Evolutionary conservation across 1,139 yeast species (phyloP), one percentile per base, ranked within the genome.

Genomic region (Trichomonascaceae sp.): DNA sequence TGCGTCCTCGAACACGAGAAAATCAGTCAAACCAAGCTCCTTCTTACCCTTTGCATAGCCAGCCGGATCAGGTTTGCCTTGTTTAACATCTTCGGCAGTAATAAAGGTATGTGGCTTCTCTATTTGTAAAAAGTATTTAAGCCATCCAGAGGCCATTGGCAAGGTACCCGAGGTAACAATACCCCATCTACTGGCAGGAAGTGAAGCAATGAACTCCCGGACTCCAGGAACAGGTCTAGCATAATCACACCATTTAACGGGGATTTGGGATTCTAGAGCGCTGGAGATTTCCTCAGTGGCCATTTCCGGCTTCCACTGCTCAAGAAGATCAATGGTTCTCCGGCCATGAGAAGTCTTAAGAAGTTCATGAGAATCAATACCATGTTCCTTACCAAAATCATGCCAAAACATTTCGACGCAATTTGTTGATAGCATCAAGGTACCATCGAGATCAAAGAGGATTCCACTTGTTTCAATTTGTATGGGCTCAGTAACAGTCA

Each of bases 381-480:
- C 83, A 55, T 88, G 85, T 71, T 85, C 79, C 62, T 81, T 79
- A 60, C 86, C 88, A 66, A 84, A 81, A 60, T 82, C 82, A 68
- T 79, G 79, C 95, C 95, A 87, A 74, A 87, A 83, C 66, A 82
- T 85, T 67, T 87, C 88, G 61, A 87, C 85, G 57, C 95, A 89
- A 57, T 83, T 84, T 58, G 91, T 87, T 44, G 95, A 85, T 68
- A 85, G 82, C 67, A 87, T 87, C 66, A 87, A 76, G 45, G 96
- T 87, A 54, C 96, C 96, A 67, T 87, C 96, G 55, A 90, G 82
- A 70, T 87, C 96, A 69, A 87, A 87, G 61, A 86, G 79, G 61
- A 78, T 58, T 15, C 71, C 71, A 24, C 65, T 58, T 52, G 62
- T 61, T 43, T 58, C 61, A 50, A 67, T 53, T n/a, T 53, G 52